phyloP scores from a whole-genome alignment of 2,329 filamentous ascomycete species.

The Cordyceps tenuipes region DNA sequence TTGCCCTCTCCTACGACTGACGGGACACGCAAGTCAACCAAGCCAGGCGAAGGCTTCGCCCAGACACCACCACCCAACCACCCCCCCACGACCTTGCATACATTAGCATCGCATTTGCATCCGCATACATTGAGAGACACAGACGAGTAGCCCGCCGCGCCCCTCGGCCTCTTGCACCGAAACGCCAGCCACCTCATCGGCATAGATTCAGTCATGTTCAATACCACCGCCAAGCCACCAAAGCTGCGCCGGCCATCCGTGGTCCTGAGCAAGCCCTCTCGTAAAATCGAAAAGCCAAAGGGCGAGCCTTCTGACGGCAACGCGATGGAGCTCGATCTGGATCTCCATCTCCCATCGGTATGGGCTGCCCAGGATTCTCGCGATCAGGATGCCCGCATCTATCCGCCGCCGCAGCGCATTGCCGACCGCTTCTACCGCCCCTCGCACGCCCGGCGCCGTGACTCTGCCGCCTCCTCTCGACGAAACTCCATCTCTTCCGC shows the following conservation, averaged over 20 bases:
- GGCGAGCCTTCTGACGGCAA: constrained; percentile 22
- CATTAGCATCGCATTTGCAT: background rate
- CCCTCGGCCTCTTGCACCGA: background rate
- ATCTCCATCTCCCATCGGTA: constrained; percentile 30
- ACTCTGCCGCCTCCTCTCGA: constrained; percentile 69
- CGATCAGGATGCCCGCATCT: constrained; percentile 28
- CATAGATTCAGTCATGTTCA: background rate
- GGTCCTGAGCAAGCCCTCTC: constrained; percentile 34
- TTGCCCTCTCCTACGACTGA: background rate
- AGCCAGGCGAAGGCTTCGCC: background rate
- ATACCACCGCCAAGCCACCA: constrained; percentile 13
- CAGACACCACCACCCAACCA: constrained; percentile 2
- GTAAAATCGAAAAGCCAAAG: constrained; percentile 30
- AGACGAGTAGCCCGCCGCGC: background rate
- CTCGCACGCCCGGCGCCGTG: constrained; percentile 58
- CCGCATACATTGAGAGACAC: background rate
- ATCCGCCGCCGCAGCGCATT: constrained; percentile 65
- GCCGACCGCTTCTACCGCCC: constrained; percentile 70
- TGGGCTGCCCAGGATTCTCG: constrained; percentile 29
- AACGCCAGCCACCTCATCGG: background rate
- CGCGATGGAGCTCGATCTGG: constrained; percentile 15
- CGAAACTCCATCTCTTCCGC: constrained; percentile 72
- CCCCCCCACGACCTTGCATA: constrained; percentile 3
- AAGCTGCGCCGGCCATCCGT: constrained; percentile 35
- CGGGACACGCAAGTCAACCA: background rate